Conservation (phyloP, 2,329 filamentous ascomycete species). For the Ophiocordyceps camponoti-rufipedis region DNA sequence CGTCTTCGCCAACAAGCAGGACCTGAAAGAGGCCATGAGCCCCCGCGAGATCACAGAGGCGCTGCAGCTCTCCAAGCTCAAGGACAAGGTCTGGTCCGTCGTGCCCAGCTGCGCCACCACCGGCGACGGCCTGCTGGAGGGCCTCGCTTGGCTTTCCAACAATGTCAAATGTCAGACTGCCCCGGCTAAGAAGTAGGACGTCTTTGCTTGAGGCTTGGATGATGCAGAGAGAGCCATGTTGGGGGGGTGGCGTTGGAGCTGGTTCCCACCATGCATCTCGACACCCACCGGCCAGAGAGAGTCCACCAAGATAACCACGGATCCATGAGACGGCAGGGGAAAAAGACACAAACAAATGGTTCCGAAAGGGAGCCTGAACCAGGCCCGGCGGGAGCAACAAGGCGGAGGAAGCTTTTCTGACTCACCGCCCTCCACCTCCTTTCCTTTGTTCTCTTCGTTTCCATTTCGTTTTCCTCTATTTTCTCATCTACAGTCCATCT, state of each 20-base stretch:
- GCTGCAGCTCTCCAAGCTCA: constrained; percentile 58
- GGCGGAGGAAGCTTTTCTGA: not conserved
- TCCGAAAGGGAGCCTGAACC: not conserved
- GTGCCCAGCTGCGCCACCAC: constrained; percentile 69
- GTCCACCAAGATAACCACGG: too few species aligned
- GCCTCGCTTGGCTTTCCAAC: constrained; percentile 67
- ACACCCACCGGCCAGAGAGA: too few species aligned
- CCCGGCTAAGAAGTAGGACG: constrained; percentile 33
- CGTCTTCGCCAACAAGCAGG: constrained; percentile 98
- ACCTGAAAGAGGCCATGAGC: constrained; percentile 68
- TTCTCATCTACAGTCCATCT: not conserved
- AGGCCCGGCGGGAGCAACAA: not conserved
- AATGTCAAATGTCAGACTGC: constrained; percentile 53
- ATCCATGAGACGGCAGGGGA: too few species aligned
- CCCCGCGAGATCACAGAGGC: constrained; percentile 64
- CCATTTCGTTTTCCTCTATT: constrained; percentile 1
- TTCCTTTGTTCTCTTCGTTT: not conserved
- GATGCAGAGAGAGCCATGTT: too few species aligned
- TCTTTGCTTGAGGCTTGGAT: too few species aligned
- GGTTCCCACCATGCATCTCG: too few species aligned
- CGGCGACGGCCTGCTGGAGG: constrained; percentile 65
- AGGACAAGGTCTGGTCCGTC: constrained; percentile 74
- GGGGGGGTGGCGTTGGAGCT: too few species aligned
- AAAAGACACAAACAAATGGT: too few species aligned
- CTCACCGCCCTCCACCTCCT: not conserved